Conservation (phyloP, 1,139 yeast species). For the Yamadazyma songkhlaensis region DNA sequence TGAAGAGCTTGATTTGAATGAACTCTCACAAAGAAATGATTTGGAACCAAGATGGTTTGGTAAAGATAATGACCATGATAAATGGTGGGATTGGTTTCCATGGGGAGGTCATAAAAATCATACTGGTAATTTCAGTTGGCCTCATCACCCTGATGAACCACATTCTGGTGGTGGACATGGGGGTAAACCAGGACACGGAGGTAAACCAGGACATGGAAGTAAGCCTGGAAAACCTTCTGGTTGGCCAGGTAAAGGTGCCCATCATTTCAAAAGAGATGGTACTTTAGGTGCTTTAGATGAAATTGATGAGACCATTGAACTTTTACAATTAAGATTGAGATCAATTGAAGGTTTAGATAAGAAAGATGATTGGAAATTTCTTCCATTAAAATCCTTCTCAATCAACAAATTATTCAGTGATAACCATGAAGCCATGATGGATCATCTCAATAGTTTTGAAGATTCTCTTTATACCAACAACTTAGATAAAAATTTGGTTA, state of each 20-base stretch:
- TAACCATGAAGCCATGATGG: slow-evolving; percentile 1
- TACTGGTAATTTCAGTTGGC: too few species aligned
- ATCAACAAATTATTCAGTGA: slow-evolving; percentile 1
- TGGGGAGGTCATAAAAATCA: too few species aligned
- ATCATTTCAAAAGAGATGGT: slow-evolving; percentile 1
- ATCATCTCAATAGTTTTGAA: slow-evolving; percentile 1
- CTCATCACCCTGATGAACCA: too few species aligned
- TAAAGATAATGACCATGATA: not conserved
- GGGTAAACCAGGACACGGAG: not conserved
- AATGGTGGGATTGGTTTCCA: too few species aligned
- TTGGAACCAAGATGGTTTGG: slow-evolving; percentile 4
- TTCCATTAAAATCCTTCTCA: not conserved
- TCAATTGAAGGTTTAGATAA: not conserved
- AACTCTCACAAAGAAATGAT: slow-evolving; percentile 1
- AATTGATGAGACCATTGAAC: slow-evolving; percentile 2
- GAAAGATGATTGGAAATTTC: not conserved
- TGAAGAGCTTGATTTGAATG: not conserved
- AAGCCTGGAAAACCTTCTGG: not conserved
- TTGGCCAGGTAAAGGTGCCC: not conserved
- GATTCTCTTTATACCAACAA: slow-evolving; percentile 3
- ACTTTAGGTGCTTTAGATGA: slow-evolving; percentile 6
- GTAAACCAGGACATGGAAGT: not conserved
- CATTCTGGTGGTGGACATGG: too few species aligned
- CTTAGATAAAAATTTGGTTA: slow-evolving; percentile 1
- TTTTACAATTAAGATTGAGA: slow-evolving; percentile 1